Evolutionary conservation across 306 rosid genomes (phyloP).

Genomic region (Cucurbita pepo): DNA sequence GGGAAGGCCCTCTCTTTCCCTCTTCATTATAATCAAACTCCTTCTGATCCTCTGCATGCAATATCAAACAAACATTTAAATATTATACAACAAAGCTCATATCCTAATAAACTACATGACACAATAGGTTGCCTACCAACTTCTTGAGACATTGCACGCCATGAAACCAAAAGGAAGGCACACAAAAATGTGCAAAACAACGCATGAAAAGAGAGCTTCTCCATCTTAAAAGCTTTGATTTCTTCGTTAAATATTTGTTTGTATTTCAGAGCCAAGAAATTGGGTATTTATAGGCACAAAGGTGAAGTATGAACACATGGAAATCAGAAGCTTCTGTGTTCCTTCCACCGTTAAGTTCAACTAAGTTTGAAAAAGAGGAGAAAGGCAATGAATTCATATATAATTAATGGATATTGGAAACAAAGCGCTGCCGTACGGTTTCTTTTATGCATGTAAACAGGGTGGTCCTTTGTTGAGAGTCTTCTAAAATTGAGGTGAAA

Average conservation of each 20-base stretch:
- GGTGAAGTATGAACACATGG: too few relatives aligned
- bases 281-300: background rate
- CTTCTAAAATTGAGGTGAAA: background rate
- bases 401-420: too few relatives aligned
- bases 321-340: too few relatives aligned
- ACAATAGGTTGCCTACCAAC: background rate
- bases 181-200: background rate
- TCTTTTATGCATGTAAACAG: too few relatives aligned
- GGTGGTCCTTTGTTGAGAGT: background rate
- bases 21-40: constrained; percentile 28
- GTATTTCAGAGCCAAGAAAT: background rate
- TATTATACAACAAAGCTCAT: too few relatives aligned
- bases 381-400: too few relatives aligned
- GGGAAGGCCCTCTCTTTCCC: constrained; percentile 31
- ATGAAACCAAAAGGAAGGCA: background rate
- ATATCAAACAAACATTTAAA: too few relatives aligned
- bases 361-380: background rate
- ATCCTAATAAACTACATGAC: too few relatives aligned
- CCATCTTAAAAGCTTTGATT: background rate
- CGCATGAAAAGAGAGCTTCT: background rate
- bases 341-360: too few relatives aligned
- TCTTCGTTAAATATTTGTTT: background rate
- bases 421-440: background rate
- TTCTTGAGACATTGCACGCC: background rate
- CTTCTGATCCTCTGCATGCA: constrained; percentile 28